Evolutionary conservation across 2,329 filamentous ascomycete genomes (phyloP).

Genomic region (Curvularia sp.): DNA sequence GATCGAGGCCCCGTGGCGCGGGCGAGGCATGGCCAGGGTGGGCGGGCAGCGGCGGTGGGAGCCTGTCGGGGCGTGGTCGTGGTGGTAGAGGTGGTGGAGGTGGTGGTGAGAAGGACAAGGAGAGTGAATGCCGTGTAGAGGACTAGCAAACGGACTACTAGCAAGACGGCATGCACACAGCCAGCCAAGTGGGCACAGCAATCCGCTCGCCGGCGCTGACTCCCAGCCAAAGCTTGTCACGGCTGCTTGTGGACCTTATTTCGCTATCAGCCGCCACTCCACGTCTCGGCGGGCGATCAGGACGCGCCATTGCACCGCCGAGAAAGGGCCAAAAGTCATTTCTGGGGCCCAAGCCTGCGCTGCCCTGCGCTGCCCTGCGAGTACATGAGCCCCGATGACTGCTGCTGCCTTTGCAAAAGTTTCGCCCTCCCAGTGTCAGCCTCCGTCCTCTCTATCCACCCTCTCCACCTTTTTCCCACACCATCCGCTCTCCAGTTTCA

Average conservation of each 20-base stretch:
- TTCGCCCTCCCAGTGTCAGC: slow-evolving; percentile 20
- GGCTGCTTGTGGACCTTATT: slow-evolving; percentile 45
- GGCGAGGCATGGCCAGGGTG: neutral
- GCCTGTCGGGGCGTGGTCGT: too few relatives aligned
- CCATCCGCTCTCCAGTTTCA: slow-evolving; percentile 28
- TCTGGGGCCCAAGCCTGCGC: slow-evolving; percentile 27
- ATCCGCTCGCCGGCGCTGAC: slow-evolving; percentile 28
- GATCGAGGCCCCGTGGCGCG: slow-evolving; percentile 28
- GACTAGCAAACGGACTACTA: too few relatives aligned
- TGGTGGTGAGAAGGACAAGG: too few relatives aligned
- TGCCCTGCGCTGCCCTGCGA: slow-evolving; percentile 1
- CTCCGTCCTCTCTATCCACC: slow-evolving; percentile 3
- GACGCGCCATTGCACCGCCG: slow-evolving; percentile 37
- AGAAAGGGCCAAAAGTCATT: slow-evolving; percentile 40
- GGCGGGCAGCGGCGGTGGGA: too few relatives aligned
- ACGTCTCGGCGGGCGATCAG: slow-evolving; percentile 47
- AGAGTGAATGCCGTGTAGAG: too few relatives aligned
- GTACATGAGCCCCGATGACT: slow-evolving; percentile 32
- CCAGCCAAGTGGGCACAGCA: too few relatives aligned
- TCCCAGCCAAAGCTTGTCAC: slow-evolving; percentile 49
- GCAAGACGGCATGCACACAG: too few relatives aligned
- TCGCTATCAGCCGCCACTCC: slow-evolving; percentile 47
- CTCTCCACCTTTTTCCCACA: slow-evolving; percentile 8
- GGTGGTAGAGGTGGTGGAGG: too few relatives aligned
- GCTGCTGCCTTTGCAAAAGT: slow-evolving; percentile 28